Evolutionary conservation across 1,284 basidiomycete species (phyloP), one percentile per base, ranked within the genome.

Genomic region (Meira miltonrushii): DNA sequence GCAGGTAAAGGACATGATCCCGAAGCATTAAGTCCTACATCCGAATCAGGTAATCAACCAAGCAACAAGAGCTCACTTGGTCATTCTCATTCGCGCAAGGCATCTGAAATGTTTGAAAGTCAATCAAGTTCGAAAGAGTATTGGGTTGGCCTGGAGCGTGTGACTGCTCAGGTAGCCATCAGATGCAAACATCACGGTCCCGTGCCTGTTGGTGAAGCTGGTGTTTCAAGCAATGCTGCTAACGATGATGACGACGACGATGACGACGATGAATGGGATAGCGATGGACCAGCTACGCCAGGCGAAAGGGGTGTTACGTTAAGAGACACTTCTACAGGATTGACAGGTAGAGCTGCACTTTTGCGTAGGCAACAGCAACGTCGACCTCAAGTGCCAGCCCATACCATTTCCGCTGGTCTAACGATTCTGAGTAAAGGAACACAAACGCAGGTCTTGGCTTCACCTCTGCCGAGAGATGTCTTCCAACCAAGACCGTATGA

Each of bases 1-100:
- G n/a, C 57, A 21, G 64, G 68, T 28, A 28, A 41, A 55, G 17
- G n/a, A 6, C 21, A 15, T 12, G 46, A 48, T 25, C 17, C 46
- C 5, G 23, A 13, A 5, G 3, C 13, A 21, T 15, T 23, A 12
- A 25, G 25, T 17, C n/a, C 13, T 2, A 5, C 17, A 13, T 23
- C 17, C 12, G 17, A 48, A 13, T 2, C 17, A 17, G 12, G 12
- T 48, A 6, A 48, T 48, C 46, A 48, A 6, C 17, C 8, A 5
- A 48, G 46, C 12, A n/a, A 48, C 8, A 33, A 33, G 8, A 33
- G 28, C 28, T 33, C 28, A 33, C 28, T 33, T 8, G 28, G 28
- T 4, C 28, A 33, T 33, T 33, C 28, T 4, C 28, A 33, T 33
- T 33, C 28, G 28, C 28, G 28, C 28, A 33, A 33, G 8, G 28